phyloP scores from a whole-genome alignment of 305 asterid genomes.

The Fraxinus latifolia region DNA sequence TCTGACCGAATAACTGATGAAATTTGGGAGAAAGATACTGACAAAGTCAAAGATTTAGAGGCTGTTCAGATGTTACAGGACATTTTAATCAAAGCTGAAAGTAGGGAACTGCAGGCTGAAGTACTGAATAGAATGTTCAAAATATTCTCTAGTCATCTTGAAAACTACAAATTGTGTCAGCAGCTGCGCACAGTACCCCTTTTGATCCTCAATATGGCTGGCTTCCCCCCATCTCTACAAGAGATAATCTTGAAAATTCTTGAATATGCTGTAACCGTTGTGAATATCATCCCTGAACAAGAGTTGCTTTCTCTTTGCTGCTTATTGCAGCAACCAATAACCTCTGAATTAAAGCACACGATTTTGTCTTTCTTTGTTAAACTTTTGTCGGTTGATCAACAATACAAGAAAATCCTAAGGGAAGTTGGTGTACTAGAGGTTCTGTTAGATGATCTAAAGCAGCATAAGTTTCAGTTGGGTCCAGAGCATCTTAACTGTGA shows the following conservation, averaged over 20 bases:
- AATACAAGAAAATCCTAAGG: conserved; percentile 86
- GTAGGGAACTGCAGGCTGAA: conserved; percentile 86
- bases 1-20: conserved; percentile 71
- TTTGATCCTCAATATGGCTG: conserved; percentile 95
- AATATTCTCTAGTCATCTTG: conserved; percentile 93
- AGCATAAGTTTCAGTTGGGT: conserved; percentile 67
- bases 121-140: conserved; percentile 91
- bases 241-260: conserved; percentile 97
- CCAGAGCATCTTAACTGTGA: conserved; percentile 60
- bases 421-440: conserved; percentile 97
- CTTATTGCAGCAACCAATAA: conserved; percentile 86
- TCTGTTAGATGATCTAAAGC: conserved; percentile 92
- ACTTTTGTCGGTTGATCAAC: conserved; percentile 95
- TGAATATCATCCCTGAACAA: conserved; percentile 94
- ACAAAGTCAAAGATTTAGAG: conserved; percentile 89
- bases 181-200: conserved; percentile 96
- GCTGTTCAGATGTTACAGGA: conserved; percentile 98
- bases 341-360: conserved; percentile 76
- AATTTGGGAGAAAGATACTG: conserved; percentile 80
- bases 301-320: conserved; percentile 97
- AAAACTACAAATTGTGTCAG: conserved; percentile 89
- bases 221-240: conserved; percentile 76
- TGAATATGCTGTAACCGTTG: conserved; percentile 97
- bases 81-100: conserved; percentile 90
- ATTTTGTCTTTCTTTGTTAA: conserved; percentile 86